These are phyloP conservation scores for Beauveria brongniartii DNA, from an alignment of 2,329 filamentous ascomycete genomes.

Conservation along the genomic window DNA sequence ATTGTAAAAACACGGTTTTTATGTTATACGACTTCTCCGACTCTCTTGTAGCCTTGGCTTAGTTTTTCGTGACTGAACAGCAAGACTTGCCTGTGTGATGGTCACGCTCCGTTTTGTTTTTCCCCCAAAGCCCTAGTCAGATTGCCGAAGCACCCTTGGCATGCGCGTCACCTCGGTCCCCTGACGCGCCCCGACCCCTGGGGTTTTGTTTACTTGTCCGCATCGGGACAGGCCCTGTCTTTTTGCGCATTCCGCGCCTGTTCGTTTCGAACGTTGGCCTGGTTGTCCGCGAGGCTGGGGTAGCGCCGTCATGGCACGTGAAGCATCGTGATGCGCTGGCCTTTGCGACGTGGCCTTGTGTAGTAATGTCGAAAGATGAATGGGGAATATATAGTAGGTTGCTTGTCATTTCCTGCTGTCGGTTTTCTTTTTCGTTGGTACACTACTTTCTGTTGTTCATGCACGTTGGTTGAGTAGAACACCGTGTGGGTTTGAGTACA, in stretches of 20 bases:
- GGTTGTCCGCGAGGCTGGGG: not conserved
- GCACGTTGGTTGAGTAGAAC: not conserved
- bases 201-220: conserved; percentile 6
- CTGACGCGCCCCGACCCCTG: not conserved
- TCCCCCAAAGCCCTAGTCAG: not conserved
- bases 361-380: not conserved
- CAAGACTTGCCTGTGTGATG: not conserved
- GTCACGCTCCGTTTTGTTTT: not conserved
- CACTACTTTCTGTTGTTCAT: too few species aligned
- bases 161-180: not conserved
- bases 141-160: not conserved
- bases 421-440: not conserved
- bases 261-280: not conserved
- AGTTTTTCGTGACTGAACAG: not conserved
- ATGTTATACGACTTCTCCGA: not conserved
- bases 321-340: not conserved
- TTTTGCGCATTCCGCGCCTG: not conserved
- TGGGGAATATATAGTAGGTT: not conserved
- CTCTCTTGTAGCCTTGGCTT: not conserved
- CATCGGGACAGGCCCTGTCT: not conserved
- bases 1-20: conserved; percentile 4
- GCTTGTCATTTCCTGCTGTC: not conserved
- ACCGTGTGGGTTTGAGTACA: too few species aligned
- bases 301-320: not conserved
- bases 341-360: not conserved